A percentile compares a stretch with the other conserved stretches of the same genome.
Evolutionary conservation across 2,329 filamentous ascomycete species (phyloP).

Genomic region (Eutypella sp.): DNA sequence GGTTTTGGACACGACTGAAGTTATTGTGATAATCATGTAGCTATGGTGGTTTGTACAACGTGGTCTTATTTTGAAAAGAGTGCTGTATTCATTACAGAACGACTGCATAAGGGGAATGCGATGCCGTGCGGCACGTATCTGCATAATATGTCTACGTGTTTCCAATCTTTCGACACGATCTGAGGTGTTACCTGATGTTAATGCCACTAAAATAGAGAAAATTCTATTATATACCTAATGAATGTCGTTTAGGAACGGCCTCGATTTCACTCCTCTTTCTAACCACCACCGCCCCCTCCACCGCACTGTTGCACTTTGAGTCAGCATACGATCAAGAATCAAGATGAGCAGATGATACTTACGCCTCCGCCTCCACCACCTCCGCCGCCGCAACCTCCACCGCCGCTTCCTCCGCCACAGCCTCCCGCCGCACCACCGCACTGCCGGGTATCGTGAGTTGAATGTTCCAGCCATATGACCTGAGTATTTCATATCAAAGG

Average conservation of each 20-base stretch:
- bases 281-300: slow-evolving; percentile 11
- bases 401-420: slow-evolving; percentile 25
- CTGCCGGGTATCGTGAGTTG: neutral
- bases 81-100: too few relatives aligned
- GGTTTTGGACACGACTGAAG: too few relatives aligned
- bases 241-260: neutral
- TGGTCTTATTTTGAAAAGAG: too few relatives aligned
- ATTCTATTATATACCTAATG: neutral
- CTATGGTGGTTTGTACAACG: too few relatives aligned
- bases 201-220: too few relatives aligned
- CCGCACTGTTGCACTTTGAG: slow-evolving; percentile 11
- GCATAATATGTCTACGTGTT: too few relatives aligned
- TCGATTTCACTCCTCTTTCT: neutral
- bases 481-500: neutral
- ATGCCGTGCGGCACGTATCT: too few relatives aligned
- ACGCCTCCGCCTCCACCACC: slow-evolving; percentile 13
- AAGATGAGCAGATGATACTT: slow-evolving; percentile 2
- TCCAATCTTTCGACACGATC: too few relatives aligned
- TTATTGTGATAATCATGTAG: too few relatives aligned
- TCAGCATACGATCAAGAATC: neutral
- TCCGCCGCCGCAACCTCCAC: slow-evolving; percentile 29
- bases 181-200: too few relatives aligned
- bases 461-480: neutral
- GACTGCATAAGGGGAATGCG: too few relatives aligned
- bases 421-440: slow-evolving; percentile 22